Conservation (phyloP, 148 eudicot genomes). For the Rhododendron mucronatum region DNA sequence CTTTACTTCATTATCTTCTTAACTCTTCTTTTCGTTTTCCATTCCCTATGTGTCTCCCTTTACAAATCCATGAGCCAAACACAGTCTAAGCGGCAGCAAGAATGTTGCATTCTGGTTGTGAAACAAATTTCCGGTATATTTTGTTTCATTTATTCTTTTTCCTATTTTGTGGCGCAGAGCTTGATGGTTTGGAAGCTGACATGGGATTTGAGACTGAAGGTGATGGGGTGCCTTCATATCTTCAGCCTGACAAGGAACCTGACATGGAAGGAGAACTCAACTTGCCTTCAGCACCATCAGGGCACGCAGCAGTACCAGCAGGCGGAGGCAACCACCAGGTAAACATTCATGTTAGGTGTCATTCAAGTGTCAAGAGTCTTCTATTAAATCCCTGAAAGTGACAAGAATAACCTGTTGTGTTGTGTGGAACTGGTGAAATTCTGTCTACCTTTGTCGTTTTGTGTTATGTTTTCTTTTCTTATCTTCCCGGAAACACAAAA, state of each 20-base stretch:
- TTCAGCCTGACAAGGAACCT: constrained; percentile 75
- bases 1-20: background rate
- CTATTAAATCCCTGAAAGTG: background rate
- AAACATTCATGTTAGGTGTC: background rate
- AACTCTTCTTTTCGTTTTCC: background rate
- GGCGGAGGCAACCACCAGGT: constrained; percentile 62
- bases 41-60: background rate
- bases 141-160: background rate
- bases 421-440: background rate
- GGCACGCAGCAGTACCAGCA: constrained; percentile 48
- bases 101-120: background rate
- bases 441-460: background rate
- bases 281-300: constrained; percentile 80
- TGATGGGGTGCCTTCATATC: constrained; percentile 81
- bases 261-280: constrained; percentile 63
- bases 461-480: background rate
- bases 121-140: background rate
- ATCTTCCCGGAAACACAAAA: background rate
- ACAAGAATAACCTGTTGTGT: background rate
- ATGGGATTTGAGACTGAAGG: constrained; percentile 74
- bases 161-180: constrained; percentile 40
- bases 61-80: background rate
- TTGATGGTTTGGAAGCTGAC: constrained; percentile 85
- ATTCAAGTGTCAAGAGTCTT: background rate
- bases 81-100: background rate